phyloP scores from a whole-genome alignment of 306 rosid species.

The Oemleria cerasiformis region DNA sequence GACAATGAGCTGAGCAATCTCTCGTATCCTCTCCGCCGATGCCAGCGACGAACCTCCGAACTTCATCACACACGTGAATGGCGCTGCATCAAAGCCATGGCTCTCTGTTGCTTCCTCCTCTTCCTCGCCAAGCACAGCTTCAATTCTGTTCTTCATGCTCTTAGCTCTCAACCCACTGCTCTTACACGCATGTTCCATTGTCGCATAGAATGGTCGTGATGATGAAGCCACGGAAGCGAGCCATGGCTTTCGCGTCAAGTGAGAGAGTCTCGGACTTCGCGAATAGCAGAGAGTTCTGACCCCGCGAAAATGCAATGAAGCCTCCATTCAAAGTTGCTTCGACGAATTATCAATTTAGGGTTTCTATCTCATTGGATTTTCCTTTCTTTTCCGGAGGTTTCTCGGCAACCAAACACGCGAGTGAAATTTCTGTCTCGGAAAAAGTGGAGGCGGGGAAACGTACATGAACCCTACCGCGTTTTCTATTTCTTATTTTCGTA shows the following conservation, averaged over 20 bases:
- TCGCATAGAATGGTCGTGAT: background rate
- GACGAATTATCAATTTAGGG: slow-evolving; percentile 3
- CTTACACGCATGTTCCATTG: slow-evolving; percentile 13
- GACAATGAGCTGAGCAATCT: slow-evolving; percentile 11
- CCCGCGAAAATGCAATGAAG: slow-evolving; percentile 18
- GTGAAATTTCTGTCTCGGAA: background rate
- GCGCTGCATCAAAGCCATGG: background rate
- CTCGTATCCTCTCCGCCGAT: slow-evolving; percentile 18
- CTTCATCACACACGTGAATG: slow-evolving; percentile 23
- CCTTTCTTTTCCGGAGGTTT: background rate
- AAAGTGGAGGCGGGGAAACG: background rate
- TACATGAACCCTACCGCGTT: background rate
- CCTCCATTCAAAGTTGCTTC: slow-evolving; percentile 20
- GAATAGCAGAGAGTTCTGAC: slow-evolving; percentile 14
- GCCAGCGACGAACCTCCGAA: slow-evolving; percentile 24
- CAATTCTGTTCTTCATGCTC: background rate
- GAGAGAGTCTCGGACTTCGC: background rate
- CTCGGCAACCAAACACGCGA: background rate
- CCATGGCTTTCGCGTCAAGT: background rate
- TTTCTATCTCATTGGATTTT: background rate
- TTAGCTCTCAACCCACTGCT: background rate
- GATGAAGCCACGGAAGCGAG: background rate
- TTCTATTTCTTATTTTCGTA: background rate
- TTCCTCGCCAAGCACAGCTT: slow-evolving; percentile 4
- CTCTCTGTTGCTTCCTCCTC: background rate